Conservation (phyloP, 2,329 filamentous ascomycete genomes). For the Ophiosphaerella narmari region DNA sequence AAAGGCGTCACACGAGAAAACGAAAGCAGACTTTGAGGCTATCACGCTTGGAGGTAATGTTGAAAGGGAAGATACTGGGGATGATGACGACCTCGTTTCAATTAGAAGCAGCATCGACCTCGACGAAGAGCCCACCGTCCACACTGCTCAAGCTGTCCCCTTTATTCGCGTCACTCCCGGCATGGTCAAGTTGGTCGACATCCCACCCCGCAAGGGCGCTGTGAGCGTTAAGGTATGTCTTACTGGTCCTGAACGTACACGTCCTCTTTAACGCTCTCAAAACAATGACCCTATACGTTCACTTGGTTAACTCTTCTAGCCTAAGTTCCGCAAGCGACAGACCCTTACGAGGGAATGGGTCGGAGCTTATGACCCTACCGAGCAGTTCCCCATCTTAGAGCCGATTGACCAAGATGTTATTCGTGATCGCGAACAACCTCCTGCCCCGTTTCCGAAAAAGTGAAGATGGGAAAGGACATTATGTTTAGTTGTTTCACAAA, state of each 20-base stretch:
- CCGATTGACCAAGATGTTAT: constrained; percentile 22
- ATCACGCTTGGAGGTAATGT: not conserved
- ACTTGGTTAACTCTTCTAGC: too few relatives aligned
- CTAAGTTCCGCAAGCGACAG: not conserved
- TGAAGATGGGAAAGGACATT: not conserved
- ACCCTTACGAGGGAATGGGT: constrained; percentile 21
- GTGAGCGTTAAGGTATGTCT: constrained; percentile 1
- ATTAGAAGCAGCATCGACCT: constrained; percentile 22
- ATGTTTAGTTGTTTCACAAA: not conserved
- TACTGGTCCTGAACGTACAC: not conserved
- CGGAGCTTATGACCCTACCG: constrained; percentile 12
- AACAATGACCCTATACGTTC: too few relatives aligned
- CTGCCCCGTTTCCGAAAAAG: constrained; percentile 23
- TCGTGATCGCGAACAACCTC: constrained; percentile 24
- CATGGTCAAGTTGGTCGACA: constrained; percentile 27
- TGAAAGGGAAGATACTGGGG: constrained; percentile 4
- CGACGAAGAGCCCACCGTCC: constrained; percentile 24
- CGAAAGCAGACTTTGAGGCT: constrained; percentile 12
- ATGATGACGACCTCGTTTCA: constrained; percentile 15
- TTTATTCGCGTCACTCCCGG: constrained; percentile 18
- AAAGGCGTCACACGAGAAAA: constrained; percentile 11
- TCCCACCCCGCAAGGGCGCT: constrained; percentile 17
- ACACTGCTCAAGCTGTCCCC: constrained; percentile 13
- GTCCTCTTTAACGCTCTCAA: not conserved
- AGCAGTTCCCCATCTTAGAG: constrained; percentile 22